phyloP scores from a whole-genome alignment of 495 filamentous ascomycete genomes.

The Platismatia glauca region DNA sequence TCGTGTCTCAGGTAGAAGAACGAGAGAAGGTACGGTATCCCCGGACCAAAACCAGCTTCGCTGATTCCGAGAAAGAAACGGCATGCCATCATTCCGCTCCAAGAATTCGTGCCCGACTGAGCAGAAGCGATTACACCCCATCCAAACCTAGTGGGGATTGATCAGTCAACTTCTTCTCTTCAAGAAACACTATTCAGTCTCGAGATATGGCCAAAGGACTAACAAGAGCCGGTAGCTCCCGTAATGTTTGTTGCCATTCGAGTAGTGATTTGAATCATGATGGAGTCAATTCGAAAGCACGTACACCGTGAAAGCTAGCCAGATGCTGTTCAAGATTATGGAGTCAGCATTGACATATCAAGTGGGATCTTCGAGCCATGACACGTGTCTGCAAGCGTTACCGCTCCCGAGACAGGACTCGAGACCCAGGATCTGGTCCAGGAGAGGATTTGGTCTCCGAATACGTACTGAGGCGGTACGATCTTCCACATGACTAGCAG shows the following conservation, averaged over 20 bases:
- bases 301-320: constrained; percentile 38
- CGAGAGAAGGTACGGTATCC: constrained; percentile 62
- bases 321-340: constrained; percentile 22
- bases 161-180: neutral
- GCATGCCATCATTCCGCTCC: constrained; percentile 55
- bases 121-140: constrained; percentile 51
- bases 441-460: neutral
- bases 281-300: neutral
- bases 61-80: constrained; percentile 59
- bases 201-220: neutral
- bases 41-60: constrained; percentile 60
- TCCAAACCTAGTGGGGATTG: constrained; percentile 22
- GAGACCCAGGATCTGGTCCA: neutral
- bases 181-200: neutral
- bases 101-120: constrained; percentile 53
- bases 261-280: neutral
- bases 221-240: neutral
- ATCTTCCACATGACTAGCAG: constrained; percentile 57
- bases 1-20: constrained; percentile 81
- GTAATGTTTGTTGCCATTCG: neutral
- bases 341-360: neutral
- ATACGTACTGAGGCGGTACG: constrained; percentile 41
- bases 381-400: neutral
- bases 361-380: neutral
- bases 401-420: neutral